Evolutionary conservation across 176 grass and related monocot species (phyloP).

Genomic region (Echinochloa phyllopogon): DNA sequence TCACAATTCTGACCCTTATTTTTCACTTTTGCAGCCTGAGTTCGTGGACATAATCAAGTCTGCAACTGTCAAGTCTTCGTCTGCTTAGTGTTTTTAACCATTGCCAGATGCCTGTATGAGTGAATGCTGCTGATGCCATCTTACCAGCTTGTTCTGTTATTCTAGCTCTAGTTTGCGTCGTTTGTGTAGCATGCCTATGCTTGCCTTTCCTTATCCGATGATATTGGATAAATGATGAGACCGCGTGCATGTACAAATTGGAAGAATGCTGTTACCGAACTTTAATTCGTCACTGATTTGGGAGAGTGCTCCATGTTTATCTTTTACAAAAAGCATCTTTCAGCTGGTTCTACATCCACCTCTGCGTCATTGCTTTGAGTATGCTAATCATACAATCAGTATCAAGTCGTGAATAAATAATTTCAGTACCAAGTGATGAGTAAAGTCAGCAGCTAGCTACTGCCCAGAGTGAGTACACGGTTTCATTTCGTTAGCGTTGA

Average conservation of each 20-base stretch:
- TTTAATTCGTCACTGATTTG: background rate
- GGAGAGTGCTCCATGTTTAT: background rate
- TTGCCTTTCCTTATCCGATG: background rate
- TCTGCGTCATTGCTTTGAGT: background rate
- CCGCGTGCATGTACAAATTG: background rate
- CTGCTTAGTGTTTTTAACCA: constrained; percentile 41
- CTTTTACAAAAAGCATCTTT: background rate
- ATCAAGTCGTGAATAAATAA: background rate
- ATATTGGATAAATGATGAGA: background rate
- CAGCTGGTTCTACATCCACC: background rate
- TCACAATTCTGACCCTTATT: constrained; percentile 10
- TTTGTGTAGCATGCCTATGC: background rate
- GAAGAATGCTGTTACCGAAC: background rate
- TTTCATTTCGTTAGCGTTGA: background rate
- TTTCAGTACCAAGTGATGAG: background rate
- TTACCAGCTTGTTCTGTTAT: constrained; percentile 16
- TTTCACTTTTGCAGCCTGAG: constrained; percentile 62
- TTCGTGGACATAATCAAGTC: constrained; percentile 88
- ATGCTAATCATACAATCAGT: background rate
- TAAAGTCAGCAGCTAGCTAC: background rate
- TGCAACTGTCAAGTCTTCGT: constrained; percentile 66
- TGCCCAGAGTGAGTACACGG: background rate
- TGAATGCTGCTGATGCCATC: background rate
- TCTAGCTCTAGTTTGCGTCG: background rate
- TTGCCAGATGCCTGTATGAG: constrained; percentile 6